Base-by-base conservation (phyloP, 176 grass and related monocot species). In the Eragrostis curvula region DNA sequence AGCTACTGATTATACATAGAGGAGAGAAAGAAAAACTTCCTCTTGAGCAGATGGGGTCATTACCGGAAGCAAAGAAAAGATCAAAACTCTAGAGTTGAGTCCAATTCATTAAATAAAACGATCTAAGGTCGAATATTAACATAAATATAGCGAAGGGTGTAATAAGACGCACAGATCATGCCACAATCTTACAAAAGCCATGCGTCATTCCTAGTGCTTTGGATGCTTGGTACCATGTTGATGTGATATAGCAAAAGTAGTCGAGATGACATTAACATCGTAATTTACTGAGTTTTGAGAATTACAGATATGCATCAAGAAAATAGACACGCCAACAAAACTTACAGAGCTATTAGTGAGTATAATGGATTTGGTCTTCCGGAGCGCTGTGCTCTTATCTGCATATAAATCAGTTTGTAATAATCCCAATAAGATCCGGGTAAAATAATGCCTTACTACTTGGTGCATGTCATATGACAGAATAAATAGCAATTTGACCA, bases 331-430 rank as follows among this genome's bases (percentile, higher is more conserved):
- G 12, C 21, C 59, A 81, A 84, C 9, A 25, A 70, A 78, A 84
- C 93, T 94, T 92, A 99, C 93, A 47, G 96, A 99, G 69, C 96
- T 99, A 88, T 99, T 99, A 52, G 96, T 94, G 68, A 99, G 91
- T 88, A 99, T 96, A 74, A 99, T 88, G 47, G 96, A 99, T 83
- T 99, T 99, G 32, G 87, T 99, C 91, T 93, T 96, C 71, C 93
- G 88, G 48, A 99, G 68, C 77, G 89, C 78, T 71, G 87, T 84
- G 84, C 93, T 99, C 80, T 99, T 99, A 46, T 91, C 96, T 99
- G 91, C 80, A 67, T 32, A 74, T 51, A 47, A 85, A 74, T 71
- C 81, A 41, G 48, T 65, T 87, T 70, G 77, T 24, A 55, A 84
- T 24, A 55, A 84, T 77, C 80, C 49, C 55, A 66, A 55, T 61